These are phyloP conservation scores for Dacryopinax primogenitus DNA, from an alignment of 768 basidiomycete species.

Conservation along the genomic window DNA sequence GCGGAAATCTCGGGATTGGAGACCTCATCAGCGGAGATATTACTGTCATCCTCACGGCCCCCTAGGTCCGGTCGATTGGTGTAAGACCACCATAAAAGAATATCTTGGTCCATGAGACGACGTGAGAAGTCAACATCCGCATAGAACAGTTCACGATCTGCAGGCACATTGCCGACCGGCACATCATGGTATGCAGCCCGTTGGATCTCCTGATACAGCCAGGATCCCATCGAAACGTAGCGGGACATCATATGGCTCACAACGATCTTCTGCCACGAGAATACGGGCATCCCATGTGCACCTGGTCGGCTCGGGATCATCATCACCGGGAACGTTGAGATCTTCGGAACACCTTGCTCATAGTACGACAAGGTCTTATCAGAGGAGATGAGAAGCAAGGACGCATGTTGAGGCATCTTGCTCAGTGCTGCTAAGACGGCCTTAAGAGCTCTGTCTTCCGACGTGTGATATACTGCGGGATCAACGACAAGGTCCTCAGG, in stretches of 20 bases:
- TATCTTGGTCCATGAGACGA: slow-evolving; percentile 72
- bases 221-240: slow-evolving; percentile 62
- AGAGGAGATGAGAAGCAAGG: slow-evolving; percentile 73
- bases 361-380: slow-evolving; percentile 73
- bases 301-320: slow-evolving; percentile 54
- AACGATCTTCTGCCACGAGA: slow-evolving; percentile 80
- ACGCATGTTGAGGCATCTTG: slow-evolving; percentile 56
- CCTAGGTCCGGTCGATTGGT: slow-evolving; percentile 83
- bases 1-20: slow-evolving; percentile 72
- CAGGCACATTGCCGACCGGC: slow-evolving; percentile 82
- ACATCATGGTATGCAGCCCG: slow-evolving; percentile 86
- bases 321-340: slow-evolving; percentile 74
- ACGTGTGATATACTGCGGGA: slow-evolving; percentile 57
- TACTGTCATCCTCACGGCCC: slow-evolving; percentile 76
- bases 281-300: slow-evolving; percentile 62
- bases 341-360: slow-evolving; percentile 53
- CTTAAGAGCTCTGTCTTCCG: slow-evolving; percentile 65
- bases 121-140: slow-evolving; percentile 88
- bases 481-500: slow-evolving; percentile 33
- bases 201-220: slow-evolving; percentile 66
- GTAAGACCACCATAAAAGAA: slow-evolving; percentile 93
- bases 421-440: slow-evolving; percentile 80
- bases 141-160: slow-evolving; percentile 75
- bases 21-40: slow-evolving; percentile 57
- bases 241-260: slow-evolving; percentile 71